Evolutionary conservation across 129 eudicot genomes (phyloP), one percentile per base, ranked within the genome.

Genomic region (Artemisia annua): DNA sequence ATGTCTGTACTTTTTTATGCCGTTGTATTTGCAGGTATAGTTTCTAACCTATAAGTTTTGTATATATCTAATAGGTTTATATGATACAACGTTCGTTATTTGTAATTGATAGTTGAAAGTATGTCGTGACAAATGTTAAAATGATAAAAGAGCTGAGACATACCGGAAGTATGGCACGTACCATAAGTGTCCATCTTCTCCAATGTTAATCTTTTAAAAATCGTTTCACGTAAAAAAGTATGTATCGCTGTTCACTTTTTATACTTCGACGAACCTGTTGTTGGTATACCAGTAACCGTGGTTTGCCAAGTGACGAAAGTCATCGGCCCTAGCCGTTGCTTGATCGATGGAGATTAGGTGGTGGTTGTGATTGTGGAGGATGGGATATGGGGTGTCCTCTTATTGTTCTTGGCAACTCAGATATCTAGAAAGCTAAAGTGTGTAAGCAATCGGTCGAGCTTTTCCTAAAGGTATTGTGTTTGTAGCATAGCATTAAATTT

Each of bases 381-480:
- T 93, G 98, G 98, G 98, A 93, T 67, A 82, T 89, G 83, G 95
- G 90, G 30, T 93, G 98, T 28, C 98, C 98, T 4, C 90, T 93
- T 52, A 53, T 81, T 30, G 90, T 89, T 82, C 84, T 87, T 56
- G 83, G 68, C 72, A 89, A 89, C 77, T 71, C 83, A 4, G 67
- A 75, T 62, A 43, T 81, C 51, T 76, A 64, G 63, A 61, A 78
- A 72, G 61, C 75, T 39, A 83, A 83, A 48, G 80, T 82, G 3
- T 78, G 53, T 55, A 80, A 76, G 70, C 74, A 64, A 72, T 83
- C 92, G 6, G 73, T 83, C 73, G 63, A 85, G 66, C 90, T 93
- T 43, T 89, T 83, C 75, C 67, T 75, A 69, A 92, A 87, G 95
- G 98, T 93, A 82, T 18, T 10, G 35, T 69, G 22, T 2, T 14